A percentile compares a stretch with the other conserved stretches of the same genome.
Conservation (phyloP, 805 yeast species). For the Sugiyamaella chiloensis region DNA sequence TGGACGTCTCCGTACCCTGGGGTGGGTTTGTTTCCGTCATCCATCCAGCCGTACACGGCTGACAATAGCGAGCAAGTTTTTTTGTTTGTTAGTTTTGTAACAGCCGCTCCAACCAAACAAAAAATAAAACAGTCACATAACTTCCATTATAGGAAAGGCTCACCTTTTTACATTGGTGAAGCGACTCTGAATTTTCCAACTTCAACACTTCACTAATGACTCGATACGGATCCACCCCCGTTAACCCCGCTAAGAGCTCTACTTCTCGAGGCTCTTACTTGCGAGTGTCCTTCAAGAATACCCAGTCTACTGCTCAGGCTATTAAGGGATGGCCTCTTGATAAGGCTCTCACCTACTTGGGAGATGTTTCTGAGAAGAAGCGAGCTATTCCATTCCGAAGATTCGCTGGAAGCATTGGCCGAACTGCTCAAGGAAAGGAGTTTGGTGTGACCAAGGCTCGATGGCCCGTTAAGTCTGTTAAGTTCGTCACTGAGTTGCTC, state of each 20-base stretch:
- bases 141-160: neutral
- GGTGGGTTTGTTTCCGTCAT: no score
- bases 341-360: slow-evolving; percentile 93
- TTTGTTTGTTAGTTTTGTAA: no score
- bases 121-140: neutral
- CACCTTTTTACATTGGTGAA: no score
- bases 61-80: no score
- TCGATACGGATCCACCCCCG: slow-evolving; percentile 99
- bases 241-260: slow-evolving; percentile 99
- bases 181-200: slow-evolving; percentile 6
- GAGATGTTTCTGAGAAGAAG: slow-evolving; percentile 94
- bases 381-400: slow-evolving; percentile 99
- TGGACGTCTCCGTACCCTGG: no score
- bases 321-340: slow-evolving; percentile 96
- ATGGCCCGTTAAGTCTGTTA: slow-evolving; percentile 99
- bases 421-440: slow-evolving; percentile 99
- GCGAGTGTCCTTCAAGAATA: slow-evolving; percentile 99
- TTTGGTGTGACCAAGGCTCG: slow-evolving; percentile 99
- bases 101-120: neutral
- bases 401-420: slow-evolving; percentile 93
- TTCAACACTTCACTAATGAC: slow-evolving; percentile 57
- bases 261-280: slow-evolving; percentile 99
- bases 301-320: slow-evolving; percentile 99
- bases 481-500: slow-evolving; percentile 89
- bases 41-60: no score